Conservation (phyloP, 768 basidiomycete species). For the Gymnopilus junonius region DNA sequence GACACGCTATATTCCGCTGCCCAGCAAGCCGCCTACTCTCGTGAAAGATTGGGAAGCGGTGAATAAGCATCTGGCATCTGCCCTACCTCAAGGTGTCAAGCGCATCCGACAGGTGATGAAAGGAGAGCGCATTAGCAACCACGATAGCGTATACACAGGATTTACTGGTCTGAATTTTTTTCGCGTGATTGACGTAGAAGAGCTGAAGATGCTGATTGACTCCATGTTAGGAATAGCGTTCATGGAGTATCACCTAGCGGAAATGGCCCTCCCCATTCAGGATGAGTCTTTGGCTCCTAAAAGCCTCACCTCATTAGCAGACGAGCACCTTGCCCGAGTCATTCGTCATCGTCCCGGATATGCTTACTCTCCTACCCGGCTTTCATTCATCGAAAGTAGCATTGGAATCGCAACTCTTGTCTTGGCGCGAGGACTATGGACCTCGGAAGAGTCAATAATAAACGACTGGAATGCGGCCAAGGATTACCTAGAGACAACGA, state of each 20-base stretch:
- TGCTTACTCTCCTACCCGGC: conserved; percentile 12
- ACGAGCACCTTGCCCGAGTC: conserved; percentile 23
- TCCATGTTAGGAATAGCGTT: conserved; percentile 30
- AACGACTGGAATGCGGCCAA: conserved; percentile 24
- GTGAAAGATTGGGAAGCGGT: conserved; percentile 2
- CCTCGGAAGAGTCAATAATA: conserved; percentile 26
- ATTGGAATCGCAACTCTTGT: conserved; percentile 43
- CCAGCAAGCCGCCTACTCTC: not conserved
- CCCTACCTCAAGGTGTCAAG: not conserved
- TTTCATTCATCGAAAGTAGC: conserved; percentile 46
- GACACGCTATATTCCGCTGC: not conserved
- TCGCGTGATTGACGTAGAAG: not conserved
- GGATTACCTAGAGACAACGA: conserved; percentile 26
- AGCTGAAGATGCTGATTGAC: not conserved
- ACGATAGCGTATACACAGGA: conserved; percentile 26
- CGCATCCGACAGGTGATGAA: not conserved
- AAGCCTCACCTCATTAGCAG: conserved; percentile 19
- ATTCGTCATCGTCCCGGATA: conserved; percentile 17
- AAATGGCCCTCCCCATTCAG: conserved; percentile 7
- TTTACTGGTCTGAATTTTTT: conserved; percentile 14
- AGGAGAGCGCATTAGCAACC: conserved; percentile 8
- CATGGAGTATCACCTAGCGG: conserved; percentile 29
- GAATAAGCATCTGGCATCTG: not conserved
- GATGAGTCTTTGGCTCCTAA: conserved; percentile 18
- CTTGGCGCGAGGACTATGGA: conserved; percentile 28